phyloP scores from a whole-genome alignment of 2,329 filamentous ascomycete genomes.

The Simplicillium sp. region DNA sequence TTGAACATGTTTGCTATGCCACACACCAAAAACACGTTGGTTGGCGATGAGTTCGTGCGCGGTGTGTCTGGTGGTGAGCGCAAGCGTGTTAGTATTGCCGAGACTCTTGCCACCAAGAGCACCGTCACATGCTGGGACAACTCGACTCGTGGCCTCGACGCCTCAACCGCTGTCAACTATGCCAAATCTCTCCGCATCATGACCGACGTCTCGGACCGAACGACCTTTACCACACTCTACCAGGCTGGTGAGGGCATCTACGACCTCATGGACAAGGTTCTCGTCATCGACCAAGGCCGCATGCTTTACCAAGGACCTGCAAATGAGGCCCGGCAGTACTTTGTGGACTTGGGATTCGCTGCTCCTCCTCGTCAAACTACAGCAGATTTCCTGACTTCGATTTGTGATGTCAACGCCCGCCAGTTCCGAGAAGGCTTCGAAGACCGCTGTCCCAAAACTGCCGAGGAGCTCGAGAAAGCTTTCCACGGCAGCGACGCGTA shows the following conservation, averaged over 20 bases:
- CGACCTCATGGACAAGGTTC: slow-evolving; percentile 63
- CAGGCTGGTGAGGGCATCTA: slow-evolving; percentile 35
- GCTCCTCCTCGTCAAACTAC: slow-evolving; percentile 65
- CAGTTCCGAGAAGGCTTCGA: slow-evolving; percentile 56
- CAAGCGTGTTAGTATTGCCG: slow-evolving; percentile 71
- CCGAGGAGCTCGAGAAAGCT: slow-evolving; percentile 55
- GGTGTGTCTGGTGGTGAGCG: slow-evolving; percentile 74
- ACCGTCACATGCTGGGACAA: slow-evolving; percentile 75
- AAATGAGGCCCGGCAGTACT: slow-evolving; percentile 56
- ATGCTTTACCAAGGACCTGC: slow-evolving; percentile 59
- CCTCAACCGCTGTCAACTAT: slow-evolving; percentile 70
- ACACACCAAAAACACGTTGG: slow-evolving; percentile 64
- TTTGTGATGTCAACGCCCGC: slow-evolving; percentile 64
- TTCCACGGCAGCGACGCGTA: slow-evolving; percentile 56
- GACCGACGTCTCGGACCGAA: slow-evolving; percentile 64
- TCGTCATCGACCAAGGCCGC: slow-evolving; percentile 65
- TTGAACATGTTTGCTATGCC: slow-evolving; percentile 71
- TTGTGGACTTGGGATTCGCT: slow-evolving; percentile 61
- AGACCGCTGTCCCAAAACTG: slow-evolving; percentile 54
- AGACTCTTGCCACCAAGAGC: slow-evolving; percentile 64
- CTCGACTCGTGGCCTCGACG: slow-evolving; percentile 69
- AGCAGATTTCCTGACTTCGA: slow-evolving; percentile 67
- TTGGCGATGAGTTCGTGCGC: slow-evolving; percentile 63
- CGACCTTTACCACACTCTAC: slow-evolving; percentile 32
- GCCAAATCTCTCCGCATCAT: slow-evolving; percentile 60